A percentile compares a stretch with the other conserved stretches of the same genome.
These are phyloP conservation scores for Euphorbia tirucalli DNA, from an alignment of 345 rosid species.

Conservation along the genomic window DNA sequence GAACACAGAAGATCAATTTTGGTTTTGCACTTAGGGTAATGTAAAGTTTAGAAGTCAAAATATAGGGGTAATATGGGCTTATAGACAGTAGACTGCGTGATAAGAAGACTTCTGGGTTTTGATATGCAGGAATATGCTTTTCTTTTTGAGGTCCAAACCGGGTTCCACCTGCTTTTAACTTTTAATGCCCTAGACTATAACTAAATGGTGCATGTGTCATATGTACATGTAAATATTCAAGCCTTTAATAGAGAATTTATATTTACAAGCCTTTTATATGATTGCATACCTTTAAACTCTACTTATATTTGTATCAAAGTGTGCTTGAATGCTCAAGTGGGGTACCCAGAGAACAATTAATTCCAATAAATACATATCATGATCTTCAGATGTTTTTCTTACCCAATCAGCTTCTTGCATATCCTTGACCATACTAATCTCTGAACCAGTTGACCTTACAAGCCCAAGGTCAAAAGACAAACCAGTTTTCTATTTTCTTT, in stretches of 20 bases:
- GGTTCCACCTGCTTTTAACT: not conserved
- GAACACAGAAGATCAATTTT: not conserved
- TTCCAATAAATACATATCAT: not conserved
- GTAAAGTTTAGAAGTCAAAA: not conserved
- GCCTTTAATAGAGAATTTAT: not conserved
- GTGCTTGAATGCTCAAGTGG: conserved; percentile 4
- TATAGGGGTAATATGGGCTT: not conserved
- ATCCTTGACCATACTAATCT: too few species aligned
- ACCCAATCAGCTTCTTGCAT: not conserved
- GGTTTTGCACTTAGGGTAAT: not conserved
- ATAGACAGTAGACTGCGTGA: not conserved
- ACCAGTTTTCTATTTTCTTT: not conserved
- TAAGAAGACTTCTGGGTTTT: not conserved
- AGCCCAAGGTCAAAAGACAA: not conserved
- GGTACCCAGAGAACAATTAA: not conserved
- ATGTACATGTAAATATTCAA: not conserved
- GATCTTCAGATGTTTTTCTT: not conserved
- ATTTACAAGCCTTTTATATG: not conserved
- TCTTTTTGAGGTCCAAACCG: not conserved
- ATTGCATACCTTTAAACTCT: not conserved
- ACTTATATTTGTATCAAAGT: not conserved
- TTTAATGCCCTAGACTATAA: not conserved
- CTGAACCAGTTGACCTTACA: not conserved
- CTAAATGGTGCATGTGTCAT: not conserved
- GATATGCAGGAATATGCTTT: not conserved